Base-by-base conservation (phyloP, 2,329 filamentous ascomycete species). In the Diaporthe destruens region DNA sequence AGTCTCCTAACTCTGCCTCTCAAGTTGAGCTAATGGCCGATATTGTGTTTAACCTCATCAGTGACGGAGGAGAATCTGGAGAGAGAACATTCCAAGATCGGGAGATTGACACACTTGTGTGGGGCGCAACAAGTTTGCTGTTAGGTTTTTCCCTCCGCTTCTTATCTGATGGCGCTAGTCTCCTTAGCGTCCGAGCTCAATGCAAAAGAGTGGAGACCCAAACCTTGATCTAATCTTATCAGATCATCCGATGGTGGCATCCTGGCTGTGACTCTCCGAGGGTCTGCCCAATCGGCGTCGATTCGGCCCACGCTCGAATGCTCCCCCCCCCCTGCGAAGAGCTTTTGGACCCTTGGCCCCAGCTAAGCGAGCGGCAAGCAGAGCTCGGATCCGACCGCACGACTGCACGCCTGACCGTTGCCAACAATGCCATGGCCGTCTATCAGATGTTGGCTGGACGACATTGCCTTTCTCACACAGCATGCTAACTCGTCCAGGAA, bases 91-190 rank as follows among this genome's bases (percentile, higher is more conserved):
- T n/a, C n/a, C n/a, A 47, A 9, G 18, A 25, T 49, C 25, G 59
- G 42, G 42, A 9, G 23, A 29, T n/a, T 63, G 59, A 34, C 44
- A 51, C 44, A 23, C n/a, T 18, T 18, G 29, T 51, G 59, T 65
- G 59, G 59, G 36, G 12, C 25, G 0, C 29, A 36, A 34, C 44
- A 49, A 65, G 59, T 51, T 49, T 65, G 42, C 59, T 34, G 29
- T 65, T 65, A 34, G 34, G 59, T 9, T 65, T 51, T 16, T 6
- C 6, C 29, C 51, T 42, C 42, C 34, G 16, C 20, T 65, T 49
- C 59, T 74, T 74, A 74, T 74, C 72, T 71, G 72, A 74, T 74
- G 23, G 63, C 72, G 69, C 72, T 71, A 71, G 59, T 25, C 2
- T 18, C 20, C 2, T 18, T 65, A 49, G 59, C 34, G 59, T 51